Evolutionary conservation across 306 rosid species (phyloP), one percentile per base, ranked within the genome.

Genomic region (Prunus padus): DNA sequence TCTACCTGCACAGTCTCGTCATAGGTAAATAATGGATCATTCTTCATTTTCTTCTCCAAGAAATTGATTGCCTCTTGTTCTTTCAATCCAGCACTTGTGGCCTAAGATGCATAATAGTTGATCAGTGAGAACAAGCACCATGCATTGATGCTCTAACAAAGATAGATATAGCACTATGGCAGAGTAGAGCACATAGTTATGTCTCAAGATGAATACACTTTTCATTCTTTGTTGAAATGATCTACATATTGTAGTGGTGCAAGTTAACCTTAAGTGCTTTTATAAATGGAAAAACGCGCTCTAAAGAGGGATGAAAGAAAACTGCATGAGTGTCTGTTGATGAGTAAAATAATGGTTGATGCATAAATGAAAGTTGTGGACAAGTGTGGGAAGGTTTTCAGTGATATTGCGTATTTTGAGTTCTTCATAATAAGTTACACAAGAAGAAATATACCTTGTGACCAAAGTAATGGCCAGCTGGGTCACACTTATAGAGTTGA

Each of bases 21-120:
- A 6, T 92, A 96, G 65, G 98, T 84, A 86, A 96, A 89, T 30
- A 88, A 84, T 77, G 99, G 99, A 77, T 96, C 97, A 79, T 84
- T 92, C 92, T 96, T 96, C 99, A 96, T 96, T 84, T 96, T 96
- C 89, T 96, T 96, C 83, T 96, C 99, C 92, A 96, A 86, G 89
- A 96, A 96, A 87, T 96, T 96, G 65, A 96, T 92, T 18, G 98
- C 99, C 86, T 96, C 99, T 81, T 96, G 99, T 81, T 96, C 99
- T 82, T 96, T 96, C 63, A 79, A 85, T 77, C 99, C 99, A 81
- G 99, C 98, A 79, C 99, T 96, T 47, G 99, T 92, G 65, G 99
- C 98, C 99, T 96, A 76, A 71, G 77, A 62, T 67, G 57, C 79
- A 85, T 62, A 76, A 9, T 50, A 57, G 46, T n/a, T 44, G n/a